Conservation (phyloP, 257 asterid species). For the Prunella vulgaris region DNA sequence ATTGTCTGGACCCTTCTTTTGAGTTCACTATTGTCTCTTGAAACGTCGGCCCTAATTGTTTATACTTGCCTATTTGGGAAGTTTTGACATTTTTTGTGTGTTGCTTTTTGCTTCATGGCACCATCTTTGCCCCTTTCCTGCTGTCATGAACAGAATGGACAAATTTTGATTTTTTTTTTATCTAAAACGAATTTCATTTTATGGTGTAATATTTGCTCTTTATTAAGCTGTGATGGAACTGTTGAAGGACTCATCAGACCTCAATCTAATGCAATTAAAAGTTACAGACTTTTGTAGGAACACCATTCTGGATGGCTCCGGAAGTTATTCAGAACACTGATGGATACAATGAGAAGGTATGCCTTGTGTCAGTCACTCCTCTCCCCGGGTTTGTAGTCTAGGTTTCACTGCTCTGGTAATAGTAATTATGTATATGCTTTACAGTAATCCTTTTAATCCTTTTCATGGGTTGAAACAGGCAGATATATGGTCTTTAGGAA, state of each 20-base stretch:
- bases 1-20: not conserved
- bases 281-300: conserved; percentile 97
- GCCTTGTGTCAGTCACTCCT: conserved; percentile 15
- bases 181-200: conserved; percentile 11
- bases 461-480: conserved; percentile 59
- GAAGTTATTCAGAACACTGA: conserved; percentile 99
- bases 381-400: not conserved
- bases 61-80: not conserved
- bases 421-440: conserved; percentile 3
- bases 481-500: conserved; percentile 99
- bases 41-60: conserved; percentile 4
- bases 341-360: conserved; percentile 97
- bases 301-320: conserved; percentile 99
- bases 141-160: not conserved
- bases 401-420: not conserved
- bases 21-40: conserved; percentile 2
- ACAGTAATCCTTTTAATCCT: not conserved
- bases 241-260: conserved; percentile 24
- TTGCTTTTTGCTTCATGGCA: not conserved
- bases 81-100: not conserved
- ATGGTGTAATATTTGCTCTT: conserved; percentile 17
- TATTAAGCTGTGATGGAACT: conserved; percentile 19
- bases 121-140: conserved; percentile 1
- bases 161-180: not conserved
- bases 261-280: conserved; percentile 51